Conservation (phyloP, 2,329 filamentous ascomycete species). For the Talaromyces pinophilus region DNA sequence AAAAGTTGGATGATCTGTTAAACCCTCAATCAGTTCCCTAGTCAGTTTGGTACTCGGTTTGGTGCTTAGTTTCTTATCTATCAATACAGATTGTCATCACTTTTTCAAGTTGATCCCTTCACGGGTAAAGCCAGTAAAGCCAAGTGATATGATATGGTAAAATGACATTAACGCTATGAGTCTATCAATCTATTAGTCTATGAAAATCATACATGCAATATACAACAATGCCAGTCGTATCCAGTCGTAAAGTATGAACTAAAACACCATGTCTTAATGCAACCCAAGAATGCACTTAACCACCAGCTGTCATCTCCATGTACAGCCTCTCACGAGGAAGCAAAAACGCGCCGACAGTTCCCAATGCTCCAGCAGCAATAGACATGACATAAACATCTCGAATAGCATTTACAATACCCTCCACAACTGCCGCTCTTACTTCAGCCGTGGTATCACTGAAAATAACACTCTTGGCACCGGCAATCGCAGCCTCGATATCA, state of each 20-base stretch:
- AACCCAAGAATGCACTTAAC: not conserved
- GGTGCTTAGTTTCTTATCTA: not conserved
- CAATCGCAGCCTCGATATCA: conserved; percentile 15
- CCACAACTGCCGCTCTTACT: not conserved
- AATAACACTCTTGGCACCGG: conserved; percentile 11
- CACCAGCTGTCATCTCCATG: conserved; percentile 13
- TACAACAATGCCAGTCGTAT: not conserved
- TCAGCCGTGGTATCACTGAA: conserved; percentile 15
- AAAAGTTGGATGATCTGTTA: not conserved
- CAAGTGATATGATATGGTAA: not conserved
- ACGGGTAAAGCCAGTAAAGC: not conserved
- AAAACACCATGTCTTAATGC: not conserved
- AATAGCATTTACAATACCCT: conserved; percentile 4
- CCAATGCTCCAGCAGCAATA: conserved; percentile 8
- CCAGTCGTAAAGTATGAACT: not conserved
- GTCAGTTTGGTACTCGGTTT: not conserved
- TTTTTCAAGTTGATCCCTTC: not conserved
- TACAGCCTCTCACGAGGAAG: conserved; percentile 14
- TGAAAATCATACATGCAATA: not conserved
- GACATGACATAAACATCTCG: conserved; percentile 13
- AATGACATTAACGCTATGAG: not conserved
- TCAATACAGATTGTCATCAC: not conserved
- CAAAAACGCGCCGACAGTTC: conserved; percentile 1
- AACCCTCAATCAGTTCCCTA: not conserved
- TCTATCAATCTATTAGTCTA: not conserved